Evolutionary conservation across 2,329 filamentous ascomycete species (phyloP), one percentile per base, ranked within the genome.

Genomic region (Penicillium olsonii): DNA sequence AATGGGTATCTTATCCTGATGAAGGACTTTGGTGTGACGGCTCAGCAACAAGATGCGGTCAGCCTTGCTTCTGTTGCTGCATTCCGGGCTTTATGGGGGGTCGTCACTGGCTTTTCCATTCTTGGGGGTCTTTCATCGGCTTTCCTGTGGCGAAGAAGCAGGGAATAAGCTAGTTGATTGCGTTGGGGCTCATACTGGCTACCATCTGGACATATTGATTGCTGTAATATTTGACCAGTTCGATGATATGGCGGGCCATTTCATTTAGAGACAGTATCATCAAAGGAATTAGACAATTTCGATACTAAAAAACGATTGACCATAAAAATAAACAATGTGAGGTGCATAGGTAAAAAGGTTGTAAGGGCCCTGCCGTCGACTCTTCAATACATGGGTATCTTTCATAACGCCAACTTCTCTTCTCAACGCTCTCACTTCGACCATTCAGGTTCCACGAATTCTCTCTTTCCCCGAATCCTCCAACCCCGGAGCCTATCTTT

Each of bases 401-500:
- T n/a, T n/a, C n/a, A n/a, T n/a, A 24, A 4, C 4, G 22, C 22
- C 4, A 24, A 24, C 8, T 24, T 24, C 22, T 5, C 22, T 24
- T 24, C 12, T n/a, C 12, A n/a, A n/a, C n/a, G 7, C 29, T 3
- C n/a, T n/a, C 5, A 1, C 60, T 48, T 67, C 72, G 24, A 80
- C 53, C 26, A 78, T 67, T 75, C 72, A 2, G 77, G 76, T n/a
- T 78, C 66, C 48, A 81, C 67, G 20, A 48, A 56, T 46, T 75
- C 71, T 51, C 79, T 73, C 48, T 69, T 64, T 1, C 66, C 71
- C 9, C 64, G 64, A 43, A 80, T 78, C 59, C 69, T 75, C 78
- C 79, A 82, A 3, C 72, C 76, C 10, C 59, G 53, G 24, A 81
- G 52, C 3, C 73, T 72, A 14, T 76, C 70, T 42, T 70, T 73